A percentile compares a stretch with the other conserved stretches of the same genome.
These are phyloP conservation scores for Alternaria postmessia DNA, from an alignment of 2,329 filamentous ascomycete genomes.

Conservation along the genomic window DNA sequence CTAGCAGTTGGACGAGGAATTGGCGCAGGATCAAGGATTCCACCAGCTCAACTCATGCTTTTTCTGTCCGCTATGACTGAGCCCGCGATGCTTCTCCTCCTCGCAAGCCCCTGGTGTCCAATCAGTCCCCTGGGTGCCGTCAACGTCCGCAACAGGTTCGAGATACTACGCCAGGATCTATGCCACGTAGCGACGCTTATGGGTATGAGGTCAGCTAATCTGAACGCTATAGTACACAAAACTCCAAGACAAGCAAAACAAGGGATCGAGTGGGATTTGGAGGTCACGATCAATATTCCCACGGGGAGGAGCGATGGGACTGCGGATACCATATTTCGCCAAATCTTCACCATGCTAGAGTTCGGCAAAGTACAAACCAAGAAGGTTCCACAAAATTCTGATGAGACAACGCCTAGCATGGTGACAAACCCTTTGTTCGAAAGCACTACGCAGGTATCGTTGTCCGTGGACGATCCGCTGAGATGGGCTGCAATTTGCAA, in stretches of 20 bases:
- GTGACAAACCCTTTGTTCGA: background rate
- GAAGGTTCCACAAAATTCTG: background rate
- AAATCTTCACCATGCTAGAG: conserved; percentile 16
- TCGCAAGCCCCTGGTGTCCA: conserved; percentile 10
- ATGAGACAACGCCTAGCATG: background rate
- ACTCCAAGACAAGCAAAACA: conserved; percentile 5
- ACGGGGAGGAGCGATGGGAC: background rate
- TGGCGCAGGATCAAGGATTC: background rate
- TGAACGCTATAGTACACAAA: conserved; percentile 4
- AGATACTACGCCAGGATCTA: conserved; percentile 10
- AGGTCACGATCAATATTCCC: conserved; percentile 4
- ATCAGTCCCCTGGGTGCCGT: conserved; percentile 15
- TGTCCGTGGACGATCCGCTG: conserved; percentile 5
- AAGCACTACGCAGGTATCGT: background rate
- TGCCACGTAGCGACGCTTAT: conserved; percentile 1
- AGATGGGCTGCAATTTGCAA: conserved; percentile 15
- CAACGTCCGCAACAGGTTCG: conserved; percentile 16
- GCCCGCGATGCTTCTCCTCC: conserved; percentile 17
- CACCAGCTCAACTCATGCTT: conserved; percentile 2
- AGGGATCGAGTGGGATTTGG: conserved; percentile 13
- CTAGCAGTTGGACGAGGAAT: conserved; percentile 1
- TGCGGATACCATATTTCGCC: conserved; percentile 8
- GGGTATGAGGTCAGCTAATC: background rate
- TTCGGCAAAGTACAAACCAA: background rate
- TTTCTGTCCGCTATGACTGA: conserved; percentile 16